Conservation (phyloP, 2,329 filamentous ascomycete species). For the Pseudogymnoascus sp. region DNA sequence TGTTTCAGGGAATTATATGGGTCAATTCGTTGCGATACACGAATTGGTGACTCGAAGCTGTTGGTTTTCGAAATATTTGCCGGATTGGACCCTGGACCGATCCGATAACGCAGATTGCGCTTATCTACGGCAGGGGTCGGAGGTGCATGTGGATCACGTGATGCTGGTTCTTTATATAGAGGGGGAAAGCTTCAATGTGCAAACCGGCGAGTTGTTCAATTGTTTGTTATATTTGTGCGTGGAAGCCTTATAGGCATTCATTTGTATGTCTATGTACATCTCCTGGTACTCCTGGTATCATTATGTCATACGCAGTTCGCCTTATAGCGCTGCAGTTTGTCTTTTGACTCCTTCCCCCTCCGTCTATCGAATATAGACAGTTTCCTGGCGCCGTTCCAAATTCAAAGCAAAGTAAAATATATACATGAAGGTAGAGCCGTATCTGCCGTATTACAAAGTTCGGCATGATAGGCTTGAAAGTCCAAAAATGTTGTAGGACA, state of each 20-base stretch:
- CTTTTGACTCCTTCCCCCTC: background rate
- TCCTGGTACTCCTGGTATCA: background rate
- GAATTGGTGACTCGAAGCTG: background rate
- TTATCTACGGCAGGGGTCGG: background rate
- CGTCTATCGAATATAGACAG: background rate
- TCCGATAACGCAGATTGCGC: conserved; percentile 3
- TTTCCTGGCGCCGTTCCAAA: background rate
- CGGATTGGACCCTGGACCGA: background rate
- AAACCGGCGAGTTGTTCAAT: background rate
- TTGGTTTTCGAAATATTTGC: background rate
- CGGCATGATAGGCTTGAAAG: background rate
- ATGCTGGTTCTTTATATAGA: background rate
- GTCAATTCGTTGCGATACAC: background rate
- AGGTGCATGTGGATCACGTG: background rate
- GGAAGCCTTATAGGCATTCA: background rate
- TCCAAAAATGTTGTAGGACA: background rate
- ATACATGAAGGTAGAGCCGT: background rate
- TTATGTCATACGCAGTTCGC: background rate
- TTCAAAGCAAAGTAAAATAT: background rate
- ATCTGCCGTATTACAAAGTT: background rate
- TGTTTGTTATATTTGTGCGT: background rate
- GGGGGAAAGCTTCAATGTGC: background rate
- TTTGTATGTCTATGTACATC: background rate
- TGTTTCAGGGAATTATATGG: background rate
- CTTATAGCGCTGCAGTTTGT: background rate